phyloP scores from a whole-genome alignment of 371 early-diverging fungal genomes.

The Nematocida ironsii region DNA sequence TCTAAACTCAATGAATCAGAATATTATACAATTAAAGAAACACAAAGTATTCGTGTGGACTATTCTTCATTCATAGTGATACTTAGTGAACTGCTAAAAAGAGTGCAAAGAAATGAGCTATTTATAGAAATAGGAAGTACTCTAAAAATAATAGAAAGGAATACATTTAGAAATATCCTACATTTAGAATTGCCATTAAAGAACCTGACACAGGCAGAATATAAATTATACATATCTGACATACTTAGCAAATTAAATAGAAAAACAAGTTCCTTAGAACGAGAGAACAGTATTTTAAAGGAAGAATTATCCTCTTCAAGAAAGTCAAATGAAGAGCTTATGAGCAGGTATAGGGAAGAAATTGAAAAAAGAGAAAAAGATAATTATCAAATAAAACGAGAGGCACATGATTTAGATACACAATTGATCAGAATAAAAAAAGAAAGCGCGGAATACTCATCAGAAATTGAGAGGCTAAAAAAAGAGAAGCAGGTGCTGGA shows the following conservation, averaged over 20 bases:
- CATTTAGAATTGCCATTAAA: slow-evolving; percentile 67
- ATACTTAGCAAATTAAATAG: slow-evolving; percentile 63
- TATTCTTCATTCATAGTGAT: slow-evolving; percentile 64
- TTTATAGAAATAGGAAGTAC: slow-evolving; percentile 48
- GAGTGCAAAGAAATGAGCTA: slow-evolving; percentile 55
- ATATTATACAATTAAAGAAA: slow-evolving; percentile 69
- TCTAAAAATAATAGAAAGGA: slow-evolving; percentile 68
- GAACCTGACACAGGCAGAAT: slow-evolving; percentile 66
- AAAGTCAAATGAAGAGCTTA: slow-evolving; percentile 7
- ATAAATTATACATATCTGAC: slow-evolving; percentile 66
- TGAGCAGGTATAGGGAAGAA: slow-evolving; percentile 39
- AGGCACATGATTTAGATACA: slow-evolving; percentile 34
- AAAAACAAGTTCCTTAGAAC: slow-evolving; percentile 65
- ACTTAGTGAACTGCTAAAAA: slow-evolving; percentile 65
- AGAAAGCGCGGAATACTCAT: slow-evolving; percentile 48
- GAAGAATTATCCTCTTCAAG: slow-evolving; percentile 53
- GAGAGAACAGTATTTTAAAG: slow-evolving; percentile 64
- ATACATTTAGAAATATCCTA: slow-evolving; percentile 69
- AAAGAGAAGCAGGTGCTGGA: slow-evolving; percentile 25
- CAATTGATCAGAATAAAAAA: slow-evolving; percentile 31
- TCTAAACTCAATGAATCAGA: slow-evolving; percentile 45
- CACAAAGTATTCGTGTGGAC: slow-evolving; percentile 70
- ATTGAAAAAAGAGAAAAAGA: slow-evolving; percentile 31
- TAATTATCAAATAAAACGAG: slow-evolving; percentile 2
- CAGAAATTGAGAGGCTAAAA: slow-evolving; percentile 55